These are phyloP conservation scores for Harringtonia aguacate DNA, from an alignment of 2,329 filamentous ascomycete genomes.

Conservation along the genomic window DNA sequence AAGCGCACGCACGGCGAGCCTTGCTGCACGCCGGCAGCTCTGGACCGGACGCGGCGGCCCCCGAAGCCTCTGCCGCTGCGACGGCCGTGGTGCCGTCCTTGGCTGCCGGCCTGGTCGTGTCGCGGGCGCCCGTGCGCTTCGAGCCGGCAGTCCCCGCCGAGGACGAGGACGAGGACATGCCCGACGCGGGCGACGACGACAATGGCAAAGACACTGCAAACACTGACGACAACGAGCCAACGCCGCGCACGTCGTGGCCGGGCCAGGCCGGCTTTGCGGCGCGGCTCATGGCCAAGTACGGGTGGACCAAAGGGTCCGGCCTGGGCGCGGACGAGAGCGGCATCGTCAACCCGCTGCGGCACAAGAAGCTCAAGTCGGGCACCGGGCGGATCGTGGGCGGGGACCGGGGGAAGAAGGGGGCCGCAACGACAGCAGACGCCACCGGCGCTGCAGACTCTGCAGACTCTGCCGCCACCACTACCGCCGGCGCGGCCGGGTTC, in stretches of 20 bases:
- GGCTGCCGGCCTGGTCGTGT: slow-evolving; percentile 49
- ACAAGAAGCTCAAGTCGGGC: slow-evolving; percentile 74
- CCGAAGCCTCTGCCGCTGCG: background rate
- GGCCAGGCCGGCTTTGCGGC: slow-evolving; percentile 79
- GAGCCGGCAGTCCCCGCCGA: slow-evolving; percentile 31
- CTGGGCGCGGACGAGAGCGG: slow-evolving; percentile 74
- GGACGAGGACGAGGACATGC: slow-evolving; percentile 21
- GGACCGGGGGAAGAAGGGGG: slow-evolving; percentile 42
- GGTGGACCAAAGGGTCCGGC: slow-evolving; percentile 81
- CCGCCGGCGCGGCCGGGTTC: background rate
- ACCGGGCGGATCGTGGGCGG: slow-evolving; percentile 78
- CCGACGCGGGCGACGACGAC: slow-evolving; percentile 13
- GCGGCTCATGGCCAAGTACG: slow-evolving; percentile 85
- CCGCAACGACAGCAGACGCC: slow-evolving; percentile 14
- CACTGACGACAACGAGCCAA: slow-evolving; percentile 20
- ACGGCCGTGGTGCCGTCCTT: background rate
- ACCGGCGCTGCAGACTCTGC: too few species aligned
- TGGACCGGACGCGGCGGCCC: too few species aligned
- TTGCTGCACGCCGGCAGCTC: too few species aligned
- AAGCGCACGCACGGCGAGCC: too few species aligned
- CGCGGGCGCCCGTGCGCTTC: slow-evolving; percentile 70
- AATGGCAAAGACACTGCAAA: slow-evolving; percentile 12
- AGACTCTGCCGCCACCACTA: background rate
- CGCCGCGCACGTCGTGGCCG: slow-evolving; percentile 49
- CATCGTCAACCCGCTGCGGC: slow-evolving; percentile 75